Base-by-base conservation (phyloP, 352 stramenopile genomes). In the Globisporangium okanoganense region DNA sequence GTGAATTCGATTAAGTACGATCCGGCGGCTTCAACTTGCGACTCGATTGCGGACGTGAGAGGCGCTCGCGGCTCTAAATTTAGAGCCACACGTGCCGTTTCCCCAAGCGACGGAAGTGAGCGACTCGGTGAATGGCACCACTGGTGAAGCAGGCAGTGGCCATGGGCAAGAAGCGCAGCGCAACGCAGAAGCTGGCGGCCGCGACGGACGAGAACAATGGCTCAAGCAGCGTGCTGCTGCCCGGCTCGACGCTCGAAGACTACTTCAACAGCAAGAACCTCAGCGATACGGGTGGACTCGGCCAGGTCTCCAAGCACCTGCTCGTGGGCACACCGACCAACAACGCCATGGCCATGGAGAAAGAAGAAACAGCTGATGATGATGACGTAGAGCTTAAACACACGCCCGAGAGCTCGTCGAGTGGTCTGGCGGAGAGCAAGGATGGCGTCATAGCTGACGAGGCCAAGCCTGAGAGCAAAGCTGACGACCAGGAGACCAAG, bases 311-410 rank as follows among this genome's bases (percentile, higher is more conserved):
- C 40, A 76, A 82, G 59, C 79, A 88, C 56, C 58, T 88, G 64
- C 75, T 88, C 47, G 78, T 79, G 18, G 77, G 70, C 14, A 67
- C 72, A 31, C 58, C 67, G 2, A 71, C 65, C 10, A 73, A 82
- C 75, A 73, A 85, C 54, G 76, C 79, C 25, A 83, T 88, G 76
- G 63, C 68, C 36, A 67, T 78, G 54, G 73, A 87, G 59, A 73
- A 69, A 27, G 41, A 62, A 9, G 48, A 67, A 6, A 61, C 41
- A 10, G n/a, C n/a, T n/a, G 33, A 62, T 14, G 47, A 58, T 9
- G n/a, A 53, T 2, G 20, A 3, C 6, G 29, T 33, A 6, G 29
- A 54, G 3, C 40, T 41, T 7, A 45, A 49, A 48, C 40, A 13
- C 16, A 53, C 14, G 16, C 47, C 25, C 65, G 31, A 36, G 36